Conservation (phyloP, 73 alveolate genomes). For the Diophrys appendiculata region DNA sequence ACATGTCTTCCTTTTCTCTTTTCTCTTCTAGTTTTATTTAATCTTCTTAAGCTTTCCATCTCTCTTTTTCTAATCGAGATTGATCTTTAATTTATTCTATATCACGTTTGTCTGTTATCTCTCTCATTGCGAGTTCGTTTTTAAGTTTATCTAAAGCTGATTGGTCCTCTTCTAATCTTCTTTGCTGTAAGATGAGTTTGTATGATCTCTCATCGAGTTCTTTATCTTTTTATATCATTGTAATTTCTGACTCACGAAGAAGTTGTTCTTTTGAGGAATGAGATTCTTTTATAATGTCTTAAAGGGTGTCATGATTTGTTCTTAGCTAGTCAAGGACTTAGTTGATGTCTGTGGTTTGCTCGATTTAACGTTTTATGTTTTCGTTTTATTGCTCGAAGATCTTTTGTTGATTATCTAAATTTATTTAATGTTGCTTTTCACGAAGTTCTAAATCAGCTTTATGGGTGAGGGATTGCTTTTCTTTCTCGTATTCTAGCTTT, state of each 20-base stretch:
- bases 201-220: background rate
- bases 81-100: background rate
- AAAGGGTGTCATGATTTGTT: background rate
- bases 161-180: background rate
- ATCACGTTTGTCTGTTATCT: background rate
- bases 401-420: conserved; percentile 1
- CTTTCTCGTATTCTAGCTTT: conserved; percentile 8
- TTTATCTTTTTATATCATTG: background rate
- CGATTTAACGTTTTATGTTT: background rate
- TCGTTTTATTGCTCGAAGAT: conserved; percentile 5
- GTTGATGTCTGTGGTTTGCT: background rate
- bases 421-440: conserved; percentile 7
- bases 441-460: background rate
- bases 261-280: background rate
- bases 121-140: background rate
- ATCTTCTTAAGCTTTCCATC: background rate
- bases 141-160: background rate
- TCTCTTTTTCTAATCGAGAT: background rate
- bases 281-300: background rate
- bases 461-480: background rate
- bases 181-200: background rate
- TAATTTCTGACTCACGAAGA: background rate
- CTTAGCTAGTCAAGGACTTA: background rate
- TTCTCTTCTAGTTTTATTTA: background rate
- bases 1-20: background rate